phyloP scores from a whole-genome alignment of 176 grass and related monocot species.

The Themeda triandra region DNA sequence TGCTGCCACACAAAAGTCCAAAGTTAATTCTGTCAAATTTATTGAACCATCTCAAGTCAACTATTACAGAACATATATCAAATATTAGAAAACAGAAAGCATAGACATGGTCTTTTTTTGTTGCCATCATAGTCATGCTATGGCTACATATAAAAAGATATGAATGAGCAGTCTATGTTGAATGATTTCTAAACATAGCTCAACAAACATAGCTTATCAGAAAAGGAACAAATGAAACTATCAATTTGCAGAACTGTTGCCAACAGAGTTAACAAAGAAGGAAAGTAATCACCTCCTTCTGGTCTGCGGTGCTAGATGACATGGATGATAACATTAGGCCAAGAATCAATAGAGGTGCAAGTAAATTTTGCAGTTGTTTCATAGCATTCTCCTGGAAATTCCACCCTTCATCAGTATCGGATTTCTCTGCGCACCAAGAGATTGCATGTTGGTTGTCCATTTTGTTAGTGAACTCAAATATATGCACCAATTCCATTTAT shows the following conservation, averaged over 20 bases:
- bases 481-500: neutral
- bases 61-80: no score
- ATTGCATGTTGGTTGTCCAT: neutral
- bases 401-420: conserved; percentile 60
- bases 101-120: no score
- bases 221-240: neutral
- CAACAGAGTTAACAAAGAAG: neutral
- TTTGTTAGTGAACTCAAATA: neutral
- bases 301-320: conserved; percentile 57
- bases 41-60: no score
- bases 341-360: conserved; percentile 64
- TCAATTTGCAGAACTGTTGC: neutral
- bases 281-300: conserved; percentile 69
- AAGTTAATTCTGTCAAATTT: no score
- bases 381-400: conserved; percentile 60
- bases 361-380: conserved; percentile 65
- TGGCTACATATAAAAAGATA: no score
- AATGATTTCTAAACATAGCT: neutral
- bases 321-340: conserved; percentile 65
- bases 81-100: no score
- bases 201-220: neutral
- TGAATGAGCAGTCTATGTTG: no score
- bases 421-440: conserved; percentile 46
- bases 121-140: no score
- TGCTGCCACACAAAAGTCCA: no score